Evolutionary conservation across 78 protist species (phyloP), one percentile per base, ranked within the genome.

Genomic region (Speleostelium caveatum): DNA sequence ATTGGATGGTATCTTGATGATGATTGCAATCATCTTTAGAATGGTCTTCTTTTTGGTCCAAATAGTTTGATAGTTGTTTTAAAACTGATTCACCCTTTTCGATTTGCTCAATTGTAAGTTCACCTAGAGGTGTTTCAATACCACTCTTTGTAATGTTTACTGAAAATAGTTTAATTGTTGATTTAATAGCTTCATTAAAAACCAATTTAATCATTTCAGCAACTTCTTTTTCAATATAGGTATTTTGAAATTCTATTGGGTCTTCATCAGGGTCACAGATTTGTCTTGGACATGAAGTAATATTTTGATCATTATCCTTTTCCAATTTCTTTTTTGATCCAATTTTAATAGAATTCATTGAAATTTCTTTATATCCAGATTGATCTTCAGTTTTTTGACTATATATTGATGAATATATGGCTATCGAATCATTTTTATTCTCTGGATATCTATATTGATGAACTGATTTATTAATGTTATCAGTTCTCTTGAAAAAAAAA

Each of bases 111-210:
- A 71, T 26, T 17, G 92, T 71, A 33, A 86, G 60, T 2, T 60
- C 55, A 69, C 92, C 92, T 5, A 86, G 58, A 24, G 76, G 92
- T 30, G 92, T 86, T 60, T 86, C 92, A 66, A 86, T 75, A 53
- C 92, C 92, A 38, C 59, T 75, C 26, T 68, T 60, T 0, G 80
- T 71, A 2, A 86, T 56, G 0, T 72, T 35, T 7, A 62, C 79
- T 8, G 72, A 63, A 41, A 75, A 75, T 49, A 41, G 36, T 53
- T 75, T 75, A 14, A 65, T 53, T 16, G 53, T 41, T 39, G 59
- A 61, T 53, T 75, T 63, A 0, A 41, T 35, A 26, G 83, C 36
- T 16, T 69, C 75, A 28, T 69, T 38, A 17, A 28, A 69, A 28
- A 69, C 42, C 0, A 17, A 28, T 14, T 38, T 24, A 16, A 69